Evolutionary conservation across 1,139 yeast genomes (phyloP).

Genomic region (Hemisphaericaspora xylanilytica): DNA sequence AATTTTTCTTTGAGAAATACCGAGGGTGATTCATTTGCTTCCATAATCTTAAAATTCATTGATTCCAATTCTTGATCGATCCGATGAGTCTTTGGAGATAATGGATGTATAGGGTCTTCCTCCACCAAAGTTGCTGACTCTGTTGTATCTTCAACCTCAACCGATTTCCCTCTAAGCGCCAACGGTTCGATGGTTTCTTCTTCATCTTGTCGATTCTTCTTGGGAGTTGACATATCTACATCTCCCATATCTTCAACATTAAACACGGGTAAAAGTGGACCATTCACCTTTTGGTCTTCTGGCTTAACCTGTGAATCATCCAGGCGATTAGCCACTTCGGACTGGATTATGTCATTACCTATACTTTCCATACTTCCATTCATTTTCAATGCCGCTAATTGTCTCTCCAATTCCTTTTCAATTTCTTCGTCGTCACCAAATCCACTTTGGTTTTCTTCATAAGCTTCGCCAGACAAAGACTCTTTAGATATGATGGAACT

Average conservation of each 20-base stretch:
- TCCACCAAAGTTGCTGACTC: not conserved
- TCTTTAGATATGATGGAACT: constrained; percentile 45
- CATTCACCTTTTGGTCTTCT: not conserved
- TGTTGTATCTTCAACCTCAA: constrained; percentile 8
- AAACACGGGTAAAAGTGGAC: constrained; percentile 11
- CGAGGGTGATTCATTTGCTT: constrained; percentile 15
- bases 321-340: no score
- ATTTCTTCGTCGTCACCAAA: constrained; percentile 39
- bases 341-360: no score
- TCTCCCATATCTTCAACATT: constrained; percentile 14
- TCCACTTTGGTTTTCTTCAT: constrained; percentile 6
- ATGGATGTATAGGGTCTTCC: constrained; percentile 20
- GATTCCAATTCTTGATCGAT: constrained; percentile 31
- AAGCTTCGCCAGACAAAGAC: constrained; percentile 10
- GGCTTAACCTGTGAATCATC: no score
- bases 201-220: not conserved
- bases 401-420: constrained; percentile 41
- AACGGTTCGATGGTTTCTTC: not conserved
- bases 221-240: constrained; percentile 3
- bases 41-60: constrained; percentile 22
- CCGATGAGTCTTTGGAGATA: constrained; percentile 32
- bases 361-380: constrained; percentile 21
- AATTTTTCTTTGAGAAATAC: constrained; percentile 8
- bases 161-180: constrained; percentile 7
- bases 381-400: constrained; percentile 36